Evolutionary conservation across 345 rosid species (phyloP).

Genomic region (Populus deltoides): DNA sequence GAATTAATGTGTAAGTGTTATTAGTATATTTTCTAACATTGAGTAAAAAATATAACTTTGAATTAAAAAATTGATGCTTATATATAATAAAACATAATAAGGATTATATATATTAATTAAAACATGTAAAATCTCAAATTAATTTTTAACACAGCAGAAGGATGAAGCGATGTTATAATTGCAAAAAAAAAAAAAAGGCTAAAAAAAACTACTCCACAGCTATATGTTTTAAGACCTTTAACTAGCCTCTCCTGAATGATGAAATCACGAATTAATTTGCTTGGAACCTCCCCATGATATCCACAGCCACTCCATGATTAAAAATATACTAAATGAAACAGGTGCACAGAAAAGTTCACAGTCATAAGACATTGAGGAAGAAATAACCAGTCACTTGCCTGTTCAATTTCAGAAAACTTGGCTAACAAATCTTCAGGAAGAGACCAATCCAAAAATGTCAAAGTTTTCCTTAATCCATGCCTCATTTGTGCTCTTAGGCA

Average conservation of each 20-base stretch:
- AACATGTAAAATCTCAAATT: no score
- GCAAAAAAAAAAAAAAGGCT: no score
- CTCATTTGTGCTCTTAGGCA: constrained; percentile 68
- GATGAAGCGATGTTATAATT: no score
- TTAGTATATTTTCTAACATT: no score
- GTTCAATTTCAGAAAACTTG: constrained; percentile 18
- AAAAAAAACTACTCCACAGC: no score
- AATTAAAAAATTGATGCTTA: no score
- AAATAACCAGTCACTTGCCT: constrained; percentile 3
- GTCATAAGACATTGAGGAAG: neutral
- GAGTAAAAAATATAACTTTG: no score
- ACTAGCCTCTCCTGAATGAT: constrained; percentile 37
- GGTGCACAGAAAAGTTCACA: neutral
- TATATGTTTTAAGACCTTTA: constrained; percentile 8
- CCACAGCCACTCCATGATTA: neutral
- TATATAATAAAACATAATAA: no score
- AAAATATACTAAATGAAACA: no score
- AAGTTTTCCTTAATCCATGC: constrained; percentile 67
- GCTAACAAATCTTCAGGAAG: constrained; percentile 62
- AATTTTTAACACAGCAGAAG: no score
- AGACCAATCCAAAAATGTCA: constrained; percentile 57
- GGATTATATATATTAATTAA: no score
- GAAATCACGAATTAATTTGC: neutral
- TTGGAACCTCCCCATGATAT: neutral
- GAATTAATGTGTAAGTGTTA: no score